A percentile compares a stretch with the other conserved stretches of the same genome.
Evolutionary conservation across 345 rosid species (phyloP).

Genomic region (Eutrema japonicum): DNA sequence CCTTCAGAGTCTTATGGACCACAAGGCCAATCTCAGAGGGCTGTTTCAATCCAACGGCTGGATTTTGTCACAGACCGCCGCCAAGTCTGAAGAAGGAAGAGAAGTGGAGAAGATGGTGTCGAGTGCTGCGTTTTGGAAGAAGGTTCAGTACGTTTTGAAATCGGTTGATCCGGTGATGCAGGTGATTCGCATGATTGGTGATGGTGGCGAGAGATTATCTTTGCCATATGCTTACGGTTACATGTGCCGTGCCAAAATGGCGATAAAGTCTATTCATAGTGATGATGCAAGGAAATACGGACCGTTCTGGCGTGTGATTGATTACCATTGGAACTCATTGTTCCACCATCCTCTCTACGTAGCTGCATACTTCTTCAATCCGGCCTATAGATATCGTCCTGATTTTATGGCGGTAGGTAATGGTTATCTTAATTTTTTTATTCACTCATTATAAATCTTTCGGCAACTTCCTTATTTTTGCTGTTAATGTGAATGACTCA

Average conservation of each 20-base stretch:
- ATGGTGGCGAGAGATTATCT: constrained; percentile 50
- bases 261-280: constrained; percentile 59
- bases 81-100: constrained; percentile 62
- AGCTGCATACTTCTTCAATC: constrained; percentile 94
- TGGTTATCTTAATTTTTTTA: constrained; percentile 6
- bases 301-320: constrained; percentile 84
- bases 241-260: constrained; percentile 64
- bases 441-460: not conserved
- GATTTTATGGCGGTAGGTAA: constrained; percentile 74
- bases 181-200: constrained; percentile 58
- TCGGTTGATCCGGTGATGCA: constrained; percentile 72
- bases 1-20: constrained; percentile 62
- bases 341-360: constrained; percentile 84
- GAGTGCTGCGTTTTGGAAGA: constrained; percentile 71
- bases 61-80: constrained; percentile 53
- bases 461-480: constrained; percentile 17
- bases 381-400: constrained; percentile 70
- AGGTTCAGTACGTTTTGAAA: constrained; percentile 61
- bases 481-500: constrained; percentile 33
- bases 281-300: constrained; percentile 70
- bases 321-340: constrained; percentile 69
- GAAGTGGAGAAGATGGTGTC: constrained; percentile 64
- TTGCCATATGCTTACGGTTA: constrained; percentile 62
- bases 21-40: constrained; percentile 60
- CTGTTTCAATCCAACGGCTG: constrained; percentile 76